A percentile compares a stretch with the other conserved stretches of the same genome.
Conservation (phyloP, 305 asterid species). For the Ilex paraguariensis region DNA sequence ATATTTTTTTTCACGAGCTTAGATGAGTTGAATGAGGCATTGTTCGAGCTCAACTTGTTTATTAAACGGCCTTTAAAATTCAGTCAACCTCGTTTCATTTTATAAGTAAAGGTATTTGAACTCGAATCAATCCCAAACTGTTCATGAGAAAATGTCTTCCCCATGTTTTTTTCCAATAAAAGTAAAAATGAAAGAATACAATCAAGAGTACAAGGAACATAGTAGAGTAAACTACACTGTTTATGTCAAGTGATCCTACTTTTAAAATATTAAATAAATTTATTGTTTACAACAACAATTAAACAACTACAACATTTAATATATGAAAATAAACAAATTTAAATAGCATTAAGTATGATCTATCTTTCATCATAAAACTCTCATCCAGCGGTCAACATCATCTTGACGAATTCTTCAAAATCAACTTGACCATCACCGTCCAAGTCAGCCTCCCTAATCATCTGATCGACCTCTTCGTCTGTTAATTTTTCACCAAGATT, state of each 20-base stretch:
- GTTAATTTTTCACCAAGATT: slow-evolving; percentile 63
- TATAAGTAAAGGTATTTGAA: too few relatives aligned
- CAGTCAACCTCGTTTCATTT: too few relatives aligned
- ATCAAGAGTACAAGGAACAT: too few relatives aligned
- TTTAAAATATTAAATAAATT: background rate
- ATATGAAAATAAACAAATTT: background rate
- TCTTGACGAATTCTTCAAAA: slow-evolving; percentile 73
- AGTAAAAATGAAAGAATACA: too few relatives aligned
- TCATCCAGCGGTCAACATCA: slow-evolving; percentile 57
- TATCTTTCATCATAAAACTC: background rate
- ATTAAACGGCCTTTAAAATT: too few relatives aligned
- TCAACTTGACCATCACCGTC: slow-evolving; percentile 82
- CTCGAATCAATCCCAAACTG: too few relatives aligned
- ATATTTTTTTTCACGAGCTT: too few relatives aligned
- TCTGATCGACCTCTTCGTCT: slow-evolving; percentile 66
- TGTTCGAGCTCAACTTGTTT: too few relatives aligned
- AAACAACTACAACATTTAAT: background rate
- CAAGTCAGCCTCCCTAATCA: slow-evolving; percentile 74
- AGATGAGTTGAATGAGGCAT: too few relatives aligned
- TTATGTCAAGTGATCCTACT: background rate
- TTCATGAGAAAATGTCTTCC: too few relatives aligned
- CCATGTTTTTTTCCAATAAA: too few relatives aligned
- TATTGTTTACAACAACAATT: background rate
- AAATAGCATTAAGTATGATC: background rate
- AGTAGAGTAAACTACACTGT: too few relatives aligned